A percentile compares a stretch with the other conserved stretches of the same genome.
These are phyloP conservation scores for Tremellales sp. DNA, from an alignment of 1,284 basidiomycete genomes.

Conservation along the genomic window DNA sequence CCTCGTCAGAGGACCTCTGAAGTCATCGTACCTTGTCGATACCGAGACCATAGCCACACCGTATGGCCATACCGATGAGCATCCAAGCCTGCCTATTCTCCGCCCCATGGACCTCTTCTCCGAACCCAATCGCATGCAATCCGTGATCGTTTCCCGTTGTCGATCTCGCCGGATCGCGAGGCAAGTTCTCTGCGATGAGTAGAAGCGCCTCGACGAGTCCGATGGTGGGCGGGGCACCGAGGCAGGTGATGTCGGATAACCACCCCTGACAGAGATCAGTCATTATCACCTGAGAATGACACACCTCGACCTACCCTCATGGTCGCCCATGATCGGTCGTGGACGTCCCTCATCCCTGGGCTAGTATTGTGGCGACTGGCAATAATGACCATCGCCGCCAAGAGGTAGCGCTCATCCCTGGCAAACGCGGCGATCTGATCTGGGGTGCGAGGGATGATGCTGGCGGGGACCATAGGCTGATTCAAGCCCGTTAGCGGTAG, in stretches of 20 bases:
- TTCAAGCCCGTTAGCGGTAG: neutral
- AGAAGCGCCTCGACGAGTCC: conserved; percentile 46
- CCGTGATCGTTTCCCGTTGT: conserved; percentile 8
- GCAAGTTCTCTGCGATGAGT: conserved; percentile 46
- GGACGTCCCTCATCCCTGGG: conserved; percentile 34
- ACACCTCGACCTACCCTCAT: conserved; percentile 35
- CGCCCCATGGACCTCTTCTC: conserved; percentile 39
- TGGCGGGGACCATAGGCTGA: conserved; percentile 48
- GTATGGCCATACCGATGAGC: conserved; percentile 44
- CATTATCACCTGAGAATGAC: neutral
- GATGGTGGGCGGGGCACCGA: conserved; percentile 42
- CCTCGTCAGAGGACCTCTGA: no score
- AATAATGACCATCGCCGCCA: conserved; percentile 50
- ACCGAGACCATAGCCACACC: conserved; percentile 43
- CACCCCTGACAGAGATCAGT: conserved; percentile 26
- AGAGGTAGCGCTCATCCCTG: conserved; percentile 46
- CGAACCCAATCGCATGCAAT: conserved; percentile 27
- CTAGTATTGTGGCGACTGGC: conserved; percentile 42
- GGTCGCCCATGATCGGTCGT: conserved; percentile 40
- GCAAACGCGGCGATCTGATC: conserved; percentile 46
- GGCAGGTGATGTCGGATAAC: conserved; percentile 41
- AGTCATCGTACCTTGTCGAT: conserved; percentile 43
- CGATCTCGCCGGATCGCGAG: conserved; percentile 31
- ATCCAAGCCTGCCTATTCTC: conserved; percentile 48
- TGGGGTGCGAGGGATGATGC: conserved; percentile 43